A percentile compares a stretch with the other conserved stretches of the same genome.
Evolutionary conservation across 108 stramenopile species (phyloP).

Genomic region (Fragilariopsis cylindrus): DNA sequence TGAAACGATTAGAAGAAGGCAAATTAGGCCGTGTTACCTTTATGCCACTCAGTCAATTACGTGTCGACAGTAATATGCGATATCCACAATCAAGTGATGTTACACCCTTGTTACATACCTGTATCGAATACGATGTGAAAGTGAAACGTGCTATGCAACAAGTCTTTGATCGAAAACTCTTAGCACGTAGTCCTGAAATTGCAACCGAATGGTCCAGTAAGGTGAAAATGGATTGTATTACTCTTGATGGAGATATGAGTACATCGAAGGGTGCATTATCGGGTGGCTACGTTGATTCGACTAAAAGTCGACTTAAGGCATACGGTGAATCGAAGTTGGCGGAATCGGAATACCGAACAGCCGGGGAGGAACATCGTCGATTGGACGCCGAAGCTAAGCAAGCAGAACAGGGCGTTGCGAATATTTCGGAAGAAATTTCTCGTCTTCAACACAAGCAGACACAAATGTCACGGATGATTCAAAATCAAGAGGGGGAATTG

Average conservation of each 20-base stretch:
- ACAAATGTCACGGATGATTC: conserved; percentile 62
- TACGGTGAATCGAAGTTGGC: conserved; percentile 53
- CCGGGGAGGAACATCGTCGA: conserved; percentile 48
- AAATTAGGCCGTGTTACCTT: conserved; percentile 96
- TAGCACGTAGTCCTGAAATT: conserved; percentile 82
- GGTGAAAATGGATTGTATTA: conserved; percentile 91
- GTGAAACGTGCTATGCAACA: conserved; percentile 90
- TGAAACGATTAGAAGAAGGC: conserved; percentile 83
- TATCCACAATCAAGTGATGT: conserved; percentile 80
- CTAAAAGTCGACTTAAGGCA: conserved; percentile 72
- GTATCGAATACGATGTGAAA: conserved; percentile 77
- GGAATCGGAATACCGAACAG: conserved; percentile 42
- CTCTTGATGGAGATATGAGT: conserved; percentile 96
- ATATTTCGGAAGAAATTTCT: conserved; percentile 67
- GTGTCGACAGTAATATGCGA: conserved; percentile 45
- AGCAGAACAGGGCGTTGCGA: conserved; percentile 70
- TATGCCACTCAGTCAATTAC: conserved; percentile 94
- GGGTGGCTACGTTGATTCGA: conserved; percentile 86
- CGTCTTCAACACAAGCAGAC: conserved; percentile 74
- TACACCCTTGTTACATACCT: conserved; percentile 54
- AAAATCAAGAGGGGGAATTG: conserved; percentile 56
- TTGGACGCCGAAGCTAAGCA: conserved; percentile 52
- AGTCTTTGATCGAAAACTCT: conserved; percentile 92
- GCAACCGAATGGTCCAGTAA: conserved; percentile 72
- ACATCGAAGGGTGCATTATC: conserved; percentile 89